Percentiles rank a stretch among this genome's conserved stretches.
These are phyloP conservation scores for Russula foetens DNA, from an alignment of 768 basidiomycete species.

Conservation along the genomic window DNA sequence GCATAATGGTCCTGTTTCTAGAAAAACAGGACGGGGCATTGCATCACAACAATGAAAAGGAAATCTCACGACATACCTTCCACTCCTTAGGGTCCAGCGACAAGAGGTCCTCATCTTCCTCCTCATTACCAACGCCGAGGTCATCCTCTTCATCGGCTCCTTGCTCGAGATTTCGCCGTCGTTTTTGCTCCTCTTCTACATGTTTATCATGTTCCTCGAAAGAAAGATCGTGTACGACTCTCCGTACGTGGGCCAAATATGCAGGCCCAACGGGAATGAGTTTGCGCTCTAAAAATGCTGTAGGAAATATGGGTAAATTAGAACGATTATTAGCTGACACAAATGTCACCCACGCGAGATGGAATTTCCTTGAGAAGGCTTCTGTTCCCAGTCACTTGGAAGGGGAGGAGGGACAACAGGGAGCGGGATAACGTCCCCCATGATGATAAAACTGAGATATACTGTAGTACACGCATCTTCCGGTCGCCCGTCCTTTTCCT, in stretches of 20 bases:
- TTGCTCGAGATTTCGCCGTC: constrained; percentile 41
- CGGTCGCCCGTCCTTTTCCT: not conserved
- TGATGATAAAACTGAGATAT: constrained; percentile 3
- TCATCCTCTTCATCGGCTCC: constrained; percentile 61
- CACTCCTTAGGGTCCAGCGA: constrained; percentile 93
- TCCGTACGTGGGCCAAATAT: constrained; percentile 74
- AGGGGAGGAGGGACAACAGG: constrained; percentile 36
- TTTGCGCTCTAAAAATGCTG: constrained; percentile 37
- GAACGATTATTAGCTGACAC: constrained; percentile 1
- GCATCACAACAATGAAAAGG: not conserved
- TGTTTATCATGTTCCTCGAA: constrained; percentile 79
- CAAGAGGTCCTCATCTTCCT: constrained; percentile 63
- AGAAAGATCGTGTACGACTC: constrained; percentile 63
- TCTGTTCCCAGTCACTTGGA: constrained; percentile 38
- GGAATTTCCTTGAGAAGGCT: constrained; percentile 29
- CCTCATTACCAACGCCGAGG: constrained; percentile 88
- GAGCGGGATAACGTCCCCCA: constrained; percentile 27
- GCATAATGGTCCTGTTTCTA: constrained; percentile 99
- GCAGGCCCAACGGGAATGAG: constrained; percentile 85
- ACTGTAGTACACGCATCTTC: not conserved
- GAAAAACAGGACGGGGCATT: not conserved
- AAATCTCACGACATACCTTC: constrained; percentile 55
- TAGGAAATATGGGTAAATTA: not conserved
- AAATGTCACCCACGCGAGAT: constrained; percentile 27
- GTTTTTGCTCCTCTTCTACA: constrained; percentile 44